Conservation (phyloP, 129 eudicot species). For the Helianthus tuberosus region DNA sequence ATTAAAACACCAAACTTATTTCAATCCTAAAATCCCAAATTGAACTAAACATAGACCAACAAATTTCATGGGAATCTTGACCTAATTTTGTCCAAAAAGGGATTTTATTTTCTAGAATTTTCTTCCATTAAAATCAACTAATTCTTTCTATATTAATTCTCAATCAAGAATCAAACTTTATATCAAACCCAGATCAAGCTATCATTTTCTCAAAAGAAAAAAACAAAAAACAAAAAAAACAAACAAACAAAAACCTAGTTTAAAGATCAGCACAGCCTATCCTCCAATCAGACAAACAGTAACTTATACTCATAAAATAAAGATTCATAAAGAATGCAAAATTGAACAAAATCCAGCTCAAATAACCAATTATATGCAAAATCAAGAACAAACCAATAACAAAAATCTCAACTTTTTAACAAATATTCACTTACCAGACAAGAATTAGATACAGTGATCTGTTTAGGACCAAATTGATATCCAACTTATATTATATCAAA, state of each 20-base stretch:
- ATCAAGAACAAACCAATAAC: no score
- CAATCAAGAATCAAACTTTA: constrained; percentile 16
- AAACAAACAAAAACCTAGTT: no score
- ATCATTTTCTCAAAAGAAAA: no score
- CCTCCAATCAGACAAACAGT: neutral
- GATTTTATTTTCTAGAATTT: neutral
- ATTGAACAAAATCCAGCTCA: neutral
- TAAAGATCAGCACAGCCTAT: neutral
- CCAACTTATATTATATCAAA: no score
- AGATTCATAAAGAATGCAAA: neutral
- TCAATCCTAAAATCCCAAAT: constrained; percentile 11
- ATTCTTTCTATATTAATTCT: neutral
- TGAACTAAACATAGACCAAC: constrained; percentile 15
- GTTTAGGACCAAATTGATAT: constrained; percentile 36
- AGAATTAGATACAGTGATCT: constrained; percentile 41
- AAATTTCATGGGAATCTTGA: neutral
- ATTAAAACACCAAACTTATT: no score
- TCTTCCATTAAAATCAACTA: no score
- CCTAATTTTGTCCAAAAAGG: neutral
- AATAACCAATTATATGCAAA: neutral
- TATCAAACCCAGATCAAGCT: no score
- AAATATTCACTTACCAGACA: constrained; percentile 46
- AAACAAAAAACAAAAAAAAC: no score
- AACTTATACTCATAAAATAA: neutral
- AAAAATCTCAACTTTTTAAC: no score